These are phyloP conservation scores for Dothideomycetes sp. DNA, from an alignment of 2,329 filamentous ascomycete genomes.

Conservation along the genomic window DNA sequence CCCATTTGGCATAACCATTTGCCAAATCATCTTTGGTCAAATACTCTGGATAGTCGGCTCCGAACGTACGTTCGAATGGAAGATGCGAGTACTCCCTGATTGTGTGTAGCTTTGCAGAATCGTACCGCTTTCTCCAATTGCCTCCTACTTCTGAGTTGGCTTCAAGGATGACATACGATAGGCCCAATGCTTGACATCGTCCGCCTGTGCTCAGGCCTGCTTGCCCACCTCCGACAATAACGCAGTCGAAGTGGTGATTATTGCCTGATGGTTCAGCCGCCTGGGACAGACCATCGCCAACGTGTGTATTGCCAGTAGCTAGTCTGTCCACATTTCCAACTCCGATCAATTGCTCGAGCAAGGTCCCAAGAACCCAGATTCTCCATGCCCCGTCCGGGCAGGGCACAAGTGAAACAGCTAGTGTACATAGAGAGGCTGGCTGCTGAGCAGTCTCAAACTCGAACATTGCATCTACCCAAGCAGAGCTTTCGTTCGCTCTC, in stretches of 20 bases:
- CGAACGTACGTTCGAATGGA: conserved; percentile 18
- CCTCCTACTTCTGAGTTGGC: conserved; percentile 31
- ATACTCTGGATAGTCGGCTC: conserved; percentile 8
- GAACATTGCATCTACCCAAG: conserved; percentile 20
- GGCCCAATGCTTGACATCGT: conserved; percentile 30
- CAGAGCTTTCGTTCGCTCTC: conserved; percentile 19
- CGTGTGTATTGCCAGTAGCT: conserved; percentile 7
- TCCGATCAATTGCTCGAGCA: conserved; percentile 25
- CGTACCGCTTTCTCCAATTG: conserved; percentile 36
- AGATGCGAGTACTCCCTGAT: conserved; percentile 29
- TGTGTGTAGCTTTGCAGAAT: conserved; percentile 31
- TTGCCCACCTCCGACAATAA: conserved; percentile 32
- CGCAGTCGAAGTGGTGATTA: too few species aligned
- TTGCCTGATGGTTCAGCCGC: too few species aligned
- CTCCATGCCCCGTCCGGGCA: conserved; percentile 25
- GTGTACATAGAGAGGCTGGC: conserved; percentile 18
- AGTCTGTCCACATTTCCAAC: conserved; percentile 14
- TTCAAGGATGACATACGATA: conserved; percentile 34
- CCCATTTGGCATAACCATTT: conserved; percentile 4
- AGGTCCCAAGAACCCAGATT: conserved; percentile 28
- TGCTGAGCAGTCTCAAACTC: conserved; percentile 15
- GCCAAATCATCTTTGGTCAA: conserved; percentile 15
- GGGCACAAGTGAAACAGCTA: conserved; percentile 21
- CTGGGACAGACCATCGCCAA: conserved; percentile 12
- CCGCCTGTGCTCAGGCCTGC: conserved; percentile 33